Percentiles rank a stretch among this genome's conserved stretches.
phyloP scores from a whole-genome alignment of 164 flowering plant species.

The Magnolia officinalis region DNA sequence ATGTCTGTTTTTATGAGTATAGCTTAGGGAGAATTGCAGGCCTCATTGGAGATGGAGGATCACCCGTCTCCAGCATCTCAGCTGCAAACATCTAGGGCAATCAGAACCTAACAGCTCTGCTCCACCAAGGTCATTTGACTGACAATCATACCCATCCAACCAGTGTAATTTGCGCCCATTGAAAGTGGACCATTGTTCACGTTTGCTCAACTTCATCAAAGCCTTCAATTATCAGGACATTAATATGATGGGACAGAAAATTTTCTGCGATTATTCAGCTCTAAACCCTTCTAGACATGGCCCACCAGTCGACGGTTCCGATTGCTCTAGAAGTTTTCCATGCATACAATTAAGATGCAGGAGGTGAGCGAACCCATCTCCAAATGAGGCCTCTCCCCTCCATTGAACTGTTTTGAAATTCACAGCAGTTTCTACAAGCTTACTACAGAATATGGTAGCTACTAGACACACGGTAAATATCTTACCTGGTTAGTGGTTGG shows the following conservation, averaged over 20 bases:
- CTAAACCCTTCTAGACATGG: too few relatives aligned
- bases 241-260: too few relatives aligned
- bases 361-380: neutral
- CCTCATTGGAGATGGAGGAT: neutral
- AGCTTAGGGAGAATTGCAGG: neutral
- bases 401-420: neutral
- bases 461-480: neutral
- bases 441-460: neutral
- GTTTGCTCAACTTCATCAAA: too few relatives aligned
- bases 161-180: too few relatives aligned
- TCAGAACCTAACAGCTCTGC: neutral
- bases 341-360: neutral
- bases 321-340: neutral
- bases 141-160: too few relatives aligned
- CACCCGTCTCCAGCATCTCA: neutral
- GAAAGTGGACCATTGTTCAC: too few relatives aligned
- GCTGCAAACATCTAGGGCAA: neutral
- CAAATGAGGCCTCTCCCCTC: neutral
- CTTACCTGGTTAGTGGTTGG: conserved; percentile 57
- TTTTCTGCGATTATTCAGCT: too few relatives aligned
- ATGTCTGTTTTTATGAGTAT: neutral
- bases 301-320: too few relatives aligned
- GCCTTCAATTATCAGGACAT: too few relatives aligned
- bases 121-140: neutral
- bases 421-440: neutral